These are phyloP conservation scores for Metschnikowia hibisci DNA, from an alignment of 805 yeast species.

Conservation along the genomic window DNA sequence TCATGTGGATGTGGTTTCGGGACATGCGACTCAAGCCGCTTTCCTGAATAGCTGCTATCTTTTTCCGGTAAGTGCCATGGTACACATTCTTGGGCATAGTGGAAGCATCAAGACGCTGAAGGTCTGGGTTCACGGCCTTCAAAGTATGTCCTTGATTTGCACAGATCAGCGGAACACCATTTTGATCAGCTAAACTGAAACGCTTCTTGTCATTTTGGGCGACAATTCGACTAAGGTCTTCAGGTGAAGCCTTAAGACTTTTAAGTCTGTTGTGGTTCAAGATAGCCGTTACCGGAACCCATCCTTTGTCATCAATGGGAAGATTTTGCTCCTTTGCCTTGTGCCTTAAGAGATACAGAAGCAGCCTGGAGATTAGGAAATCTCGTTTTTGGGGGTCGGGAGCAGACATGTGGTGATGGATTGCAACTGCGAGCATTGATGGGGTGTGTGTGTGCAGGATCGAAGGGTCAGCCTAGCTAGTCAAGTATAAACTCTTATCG, in stretches of 20 bases:
- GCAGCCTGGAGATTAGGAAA: constrained; percentile 60
- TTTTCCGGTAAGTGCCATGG: constrained; percentile 71
- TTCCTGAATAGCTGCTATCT: constrained; percentile 45
- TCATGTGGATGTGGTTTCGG: constrained; percentile 84
- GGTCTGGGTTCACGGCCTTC: constrained; percentile 39
- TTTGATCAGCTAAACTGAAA: constrained; percentile 45
- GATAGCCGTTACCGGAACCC: constrained; percentile 50
- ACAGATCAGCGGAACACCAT: constrained; percentile 45
- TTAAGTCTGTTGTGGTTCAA: constrained; percentile 57
- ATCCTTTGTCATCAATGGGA: constrained; percentile 64
- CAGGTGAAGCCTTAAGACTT: constrained; percentile 48
- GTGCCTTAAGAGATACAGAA: constrained; percentile 81
- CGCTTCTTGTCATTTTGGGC: constrained; percentile 65
- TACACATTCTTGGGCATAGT: constrained; percentile 54
- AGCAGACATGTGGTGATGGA: constrained; percentile 9
- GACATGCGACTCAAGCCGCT: constrained; percentile 66
- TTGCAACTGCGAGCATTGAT: no score
- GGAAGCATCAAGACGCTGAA: constrained; percentile 33
- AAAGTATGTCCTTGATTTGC: constrained; percentile 95
- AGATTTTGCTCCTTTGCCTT: constrained; percentile 71
- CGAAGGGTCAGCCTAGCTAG: neutral
- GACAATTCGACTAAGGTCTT: constrained; percentile 62
- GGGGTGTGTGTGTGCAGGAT: no score
- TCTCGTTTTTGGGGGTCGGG: constrained; percentile 33
- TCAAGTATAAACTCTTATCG: neutral